A percentile compares a stretch with the other conserved stretches of the same genome.
phyloP scores from a whole-genome alignment of 148 eudicot species.

The Tetragonia tetragonoides region DNA sequence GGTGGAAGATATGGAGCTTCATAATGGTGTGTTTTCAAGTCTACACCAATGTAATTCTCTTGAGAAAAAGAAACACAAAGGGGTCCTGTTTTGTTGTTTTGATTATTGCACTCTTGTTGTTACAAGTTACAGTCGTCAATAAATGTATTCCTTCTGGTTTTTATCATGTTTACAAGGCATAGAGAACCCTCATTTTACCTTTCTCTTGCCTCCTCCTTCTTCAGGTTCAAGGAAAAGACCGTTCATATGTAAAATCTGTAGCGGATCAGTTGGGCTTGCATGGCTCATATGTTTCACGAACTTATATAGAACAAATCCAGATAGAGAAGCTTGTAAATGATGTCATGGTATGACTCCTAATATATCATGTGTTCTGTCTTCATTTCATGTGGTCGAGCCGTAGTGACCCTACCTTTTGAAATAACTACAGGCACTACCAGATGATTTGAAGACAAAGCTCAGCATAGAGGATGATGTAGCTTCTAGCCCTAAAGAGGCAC shows the following conservation, averaged over 20 bases:
- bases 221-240: conserved; percentile 97
- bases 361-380: conserved; percentile 6
- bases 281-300: conserved; percentile 86
- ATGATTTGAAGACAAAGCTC: conserved; percentile 85
- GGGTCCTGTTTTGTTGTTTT: neutral
- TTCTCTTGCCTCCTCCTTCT: neutral
- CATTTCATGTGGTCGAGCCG: conserved; percentile 13
- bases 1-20: neutral
- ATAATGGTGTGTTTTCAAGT: neutral
- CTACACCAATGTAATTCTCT: neutral
- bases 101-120: neutral
- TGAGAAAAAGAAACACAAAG: neutral
- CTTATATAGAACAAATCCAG: conserved; percentile 96
- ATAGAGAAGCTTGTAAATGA: conserved; percentile 88
- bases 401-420: neutral
- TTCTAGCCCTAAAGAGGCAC: conserved; percentile 93
- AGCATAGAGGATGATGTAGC: conserved; percentile 87
- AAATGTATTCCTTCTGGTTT: neutral
- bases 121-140: neutral
- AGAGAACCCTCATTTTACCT: neutral
- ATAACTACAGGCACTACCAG: conserved; percentile 73
- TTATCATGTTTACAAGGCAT: neutral
- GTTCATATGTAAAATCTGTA: conserved; percentile 59
- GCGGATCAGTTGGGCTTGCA: conserved; percentile 83
- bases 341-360: conserved; percentile 64